Percentiles rank a stretch among this genome's conserved stretches.
Evolutionary conservation across 2,329 filamentous ascomycete species (phyloP).

Genomic region (Penicillium sumatraense): DNA sequence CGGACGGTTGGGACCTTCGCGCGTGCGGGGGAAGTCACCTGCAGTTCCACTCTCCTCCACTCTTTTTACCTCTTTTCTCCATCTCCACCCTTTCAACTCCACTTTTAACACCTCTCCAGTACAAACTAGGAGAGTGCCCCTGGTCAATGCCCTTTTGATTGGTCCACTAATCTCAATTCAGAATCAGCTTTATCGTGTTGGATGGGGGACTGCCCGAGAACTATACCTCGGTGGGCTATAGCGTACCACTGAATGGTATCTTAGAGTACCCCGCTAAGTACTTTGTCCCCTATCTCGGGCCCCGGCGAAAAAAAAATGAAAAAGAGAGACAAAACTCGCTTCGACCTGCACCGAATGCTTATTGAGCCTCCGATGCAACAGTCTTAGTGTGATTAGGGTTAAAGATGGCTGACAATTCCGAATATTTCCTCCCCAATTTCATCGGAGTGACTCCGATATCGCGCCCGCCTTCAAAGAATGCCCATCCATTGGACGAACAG

Average conservation of each 20-base stretch:
- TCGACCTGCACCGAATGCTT: constrained; percentile 8
- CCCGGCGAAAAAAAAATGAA: too few species aligned
- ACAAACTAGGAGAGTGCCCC: too few species aligned
- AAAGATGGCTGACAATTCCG: not conserved
- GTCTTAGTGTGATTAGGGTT: not conserved
- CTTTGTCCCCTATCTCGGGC: not conserved
- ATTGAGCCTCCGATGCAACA: not conserved
- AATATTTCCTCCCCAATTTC: not conserved
- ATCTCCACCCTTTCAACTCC: too few species aligned
- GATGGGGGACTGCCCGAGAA: not conserved
- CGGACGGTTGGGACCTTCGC: too few species aligned
- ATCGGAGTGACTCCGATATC: not conserved
- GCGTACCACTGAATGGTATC: not conserved
- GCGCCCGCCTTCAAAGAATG: constrained; percentile 1
- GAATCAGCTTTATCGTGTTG: not conserved
- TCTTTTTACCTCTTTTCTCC: not conserved
- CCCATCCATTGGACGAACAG: constrained; percentile 9
- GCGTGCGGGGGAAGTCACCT: too few species aligned
- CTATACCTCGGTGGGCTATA: not conserved
- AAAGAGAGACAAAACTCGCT: constrained; percentile 6
- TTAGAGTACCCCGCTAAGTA: too few species aligned
- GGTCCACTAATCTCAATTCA: not conserved
- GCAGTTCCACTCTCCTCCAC: not conserved
- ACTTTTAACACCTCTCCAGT: too few species aligned
- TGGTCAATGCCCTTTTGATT: too few species aligned